Evolutionary conservation across 2,329 filamentous ascomycete species (phyloP).

Genomic region (Paraphaeosphaeria minitans): DNA sequence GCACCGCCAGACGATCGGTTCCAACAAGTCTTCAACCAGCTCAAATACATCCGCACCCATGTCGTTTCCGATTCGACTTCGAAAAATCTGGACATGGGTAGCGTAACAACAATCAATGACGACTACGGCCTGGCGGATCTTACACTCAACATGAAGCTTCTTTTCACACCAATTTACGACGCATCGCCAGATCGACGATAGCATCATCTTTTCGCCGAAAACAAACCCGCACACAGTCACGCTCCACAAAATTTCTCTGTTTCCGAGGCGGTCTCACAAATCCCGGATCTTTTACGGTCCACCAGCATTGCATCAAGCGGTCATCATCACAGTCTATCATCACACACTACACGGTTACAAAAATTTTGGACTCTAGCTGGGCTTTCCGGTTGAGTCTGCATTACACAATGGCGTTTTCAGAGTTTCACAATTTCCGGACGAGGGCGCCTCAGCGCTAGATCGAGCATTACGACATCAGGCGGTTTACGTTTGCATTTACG

Average conservation of each 20-base stretch:
- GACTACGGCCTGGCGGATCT: constrained; percentile 67
- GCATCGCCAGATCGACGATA: constrained; percentile 13
- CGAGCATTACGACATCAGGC: constrained; percentile 27
- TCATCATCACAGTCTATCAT: constrained; percentile 9
- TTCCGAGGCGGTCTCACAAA: constrained; percentile 3
- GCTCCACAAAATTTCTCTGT: neutral
- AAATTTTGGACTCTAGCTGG: constrained; percentile 21
- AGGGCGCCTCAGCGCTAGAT: constrained; percentile 16
- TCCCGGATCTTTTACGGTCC: constrained; percentile 7
- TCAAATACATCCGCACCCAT: constrained; percentile 66
- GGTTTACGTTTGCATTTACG: constrained; percentile 27
- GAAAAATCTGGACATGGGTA: constrained; percentile 70
- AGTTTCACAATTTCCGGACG: constrained; percentile 18
- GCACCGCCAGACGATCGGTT: constrained; percentile 65
- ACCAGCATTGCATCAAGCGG: constrained; percentile 16
- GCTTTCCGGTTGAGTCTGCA: constrained; percentile 29
- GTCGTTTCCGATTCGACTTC: constrained; percentile 67
- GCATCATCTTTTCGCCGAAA: neutral
- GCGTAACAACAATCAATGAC: constrained; percentile 70
- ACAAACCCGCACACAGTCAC: neutral
- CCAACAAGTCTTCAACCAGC: constrained; percentile 62
- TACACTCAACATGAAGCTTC: constrained; percentile 72
- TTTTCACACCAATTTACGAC: constrained; percentile 64
- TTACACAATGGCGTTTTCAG: constrained; percentile 35
- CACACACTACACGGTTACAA: constrained; percentile 21